Conservation (phyloP, 805 yeast species). For the Candida jianshihensis region DNA sequence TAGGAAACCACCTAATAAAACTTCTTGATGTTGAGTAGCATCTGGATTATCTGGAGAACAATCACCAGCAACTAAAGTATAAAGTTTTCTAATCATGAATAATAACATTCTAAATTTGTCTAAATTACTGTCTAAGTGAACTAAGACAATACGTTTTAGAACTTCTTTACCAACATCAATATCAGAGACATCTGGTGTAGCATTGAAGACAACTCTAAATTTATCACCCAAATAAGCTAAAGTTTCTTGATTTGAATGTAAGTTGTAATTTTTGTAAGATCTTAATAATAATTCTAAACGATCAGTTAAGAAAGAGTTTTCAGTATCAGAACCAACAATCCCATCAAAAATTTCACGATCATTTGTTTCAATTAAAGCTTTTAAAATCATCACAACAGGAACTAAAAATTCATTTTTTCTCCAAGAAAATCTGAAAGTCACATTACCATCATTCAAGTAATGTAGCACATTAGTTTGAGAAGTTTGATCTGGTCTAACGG, state of each 20-base stretch:
- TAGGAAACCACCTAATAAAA: slow-evolving; percentile 88
- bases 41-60: slow-evolving; percentile 97
- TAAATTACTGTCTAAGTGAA: slow-evolving; percentile 64
- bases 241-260: slow-evolving; percentile 81
- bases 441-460: slow-evolving; percentile 91
- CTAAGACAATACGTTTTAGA: slow-evolving; percentile 76
- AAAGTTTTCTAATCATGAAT: slow-evolving; percentile 93
- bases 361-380: slow-evolving; percentile 83
- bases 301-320: slow-evolving; percentile 92
- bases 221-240: slow-evolving; percentile 92
- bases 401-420: slow-evolving; percentile 90
- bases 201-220: slow-evolving; percentile 88
- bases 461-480: slow-evolving; percentile 97
- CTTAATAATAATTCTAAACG: slow-evolving; percentile 91
- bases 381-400: slow-evolving; percentile 87
- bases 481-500: slow-evolving; percentile 94
- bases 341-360: slow-evolving; percentile 97
- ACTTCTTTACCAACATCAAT: slow-evolving; percentile 87
- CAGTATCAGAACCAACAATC: slow-evolving; percentile 80
- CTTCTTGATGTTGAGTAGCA: slow-evolving; percentile 98
- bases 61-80: slow-evolving; percentile 93
- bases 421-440: slow-evolving; percentile 96
- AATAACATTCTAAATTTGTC: slow-evolving; percentile 85
- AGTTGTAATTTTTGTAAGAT: slow-evolving; percentile 74
- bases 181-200: slow-evolving; percentile 82